phyloP scores from a whole-genome alignment of 306 rosid genomes.

The Erythrophleum fordii region DNA sequence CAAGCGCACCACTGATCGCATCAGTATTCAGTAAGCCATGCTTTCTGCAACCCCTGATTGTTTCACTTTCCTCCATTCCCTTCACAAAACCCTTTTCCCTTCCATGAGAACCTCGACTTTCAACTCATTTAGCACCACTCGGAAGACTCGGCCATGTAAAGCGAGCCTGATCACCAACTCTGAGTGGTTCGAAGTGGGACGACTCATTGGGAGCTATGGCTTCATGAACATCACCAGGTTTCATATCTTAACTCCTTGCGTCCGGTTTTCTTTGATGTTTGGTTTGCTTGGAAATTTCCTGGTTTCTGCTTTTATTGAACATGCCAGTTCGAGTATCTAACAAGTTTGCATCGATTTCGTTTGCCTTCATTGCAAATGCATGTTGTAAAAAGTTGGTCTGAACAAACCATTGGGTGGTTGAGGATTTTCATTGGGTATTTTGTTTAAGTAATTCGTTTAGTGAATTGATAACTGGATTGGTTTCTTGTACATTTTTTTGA shows the following conservation, averaged over 20 bases:
- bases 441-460: not conserved
- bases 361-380: not conserved
- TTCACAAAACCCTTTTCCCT: slow-evolving; percentile 4
- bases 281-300: not conserved
- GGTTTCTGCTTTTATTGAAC: not conserved
- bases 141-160: slow-evolving; percentile 42
- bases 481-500: not conserved
- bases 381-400: not conserved
- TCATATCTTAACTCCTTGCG: not conserved
- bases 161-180: slow-evolving; percentile 66
- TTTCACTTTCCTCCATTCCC: slow-evolving; percentile 31
- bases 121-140: slow-evolving; percentile 34
- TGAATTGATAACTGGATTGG: not conserved
- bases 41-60: slow-evolving; percentile 35
- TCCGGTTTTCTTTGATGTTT: slow-evolving; percentile 20
- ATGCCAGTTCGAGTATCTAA: not conserved
- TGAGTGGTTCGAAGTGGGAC: slow-evolving; percentile 88
- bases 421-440: not conserved
- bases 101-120: slow-evolving; percentile 15
- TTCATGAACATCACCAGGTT: slow-evolving; percentile 91
- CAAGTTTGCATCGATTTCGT: not conserved
- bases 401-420: not conserved
- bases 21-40: slow-evolving; percentile 15
- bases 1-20: not conserved
- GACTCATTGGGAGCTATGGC: slow-evolving; percentile 87